Conservation (phyloP, 768 basidiomycete genomes). For the Tricholomella constricta region DNA sequence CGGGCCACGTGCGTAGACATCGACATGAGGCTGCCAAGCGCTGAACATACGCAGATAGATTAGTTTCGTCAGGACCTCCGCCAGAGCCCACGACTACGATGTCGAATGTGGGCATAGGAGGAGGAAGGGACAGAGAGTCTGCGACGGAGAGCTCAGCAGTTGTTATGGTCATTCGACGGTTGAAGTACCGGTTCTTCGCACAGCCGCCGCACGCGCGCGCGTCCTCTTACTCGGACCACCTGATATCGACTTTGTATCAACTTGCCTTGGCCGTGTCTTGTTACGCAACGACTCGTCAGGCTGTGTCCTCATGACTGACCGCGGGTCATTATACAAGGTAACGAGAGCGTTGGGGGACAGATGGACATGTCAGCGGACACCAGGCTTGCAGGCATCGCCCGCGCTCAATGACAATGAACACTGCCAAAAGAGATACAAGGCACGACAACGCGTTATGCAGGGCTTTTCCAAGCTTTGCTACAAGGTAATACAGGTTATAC, state of each 20-base stretch:
- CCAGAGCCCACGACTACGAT: slow-evolving; percentile 79
- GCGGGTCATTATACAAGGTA: slow-evolving; percentile 8
- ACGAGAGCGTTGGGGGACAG: not conserved
- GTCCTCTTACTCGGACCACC: slow-evolving; percentile 5
- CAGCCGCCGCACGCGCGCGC: slow-evolving; percentile 14
- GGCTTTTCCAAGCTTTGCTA: no score
- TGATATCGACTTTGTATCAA: slow-evolving; percentile 13
- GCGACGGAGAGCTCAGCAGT: slow-evolving; percentile 8
- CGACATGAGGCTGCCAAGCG: slow-evolving; percentile 11
- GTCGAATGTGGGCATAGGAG: slow-evolving; percentile 57
- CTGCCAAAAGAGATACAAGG: slow-evolving; percentile 2
- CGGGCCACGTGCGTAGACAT: slow-evolving; percentile 17
- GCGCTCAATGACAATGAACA: not conserved
- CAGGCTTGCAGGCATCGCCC: not conserved
- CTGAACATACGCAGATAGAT: slow-evolving; percentile 76
- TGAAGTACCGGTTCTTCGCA: no score
- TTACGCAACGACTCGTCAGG: not conserved
- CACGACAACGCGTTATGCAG: no score
- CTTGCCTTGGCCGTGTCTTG: not conserved
- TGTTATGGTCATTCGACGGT: slow-evolving; percentile 14
- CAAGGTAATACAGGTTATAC: no score
- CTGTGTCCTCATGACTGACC: not conserved
- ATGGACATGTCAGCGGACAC: not conserved
- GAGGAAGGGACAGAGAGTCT: slow-evolving; percentile 1
- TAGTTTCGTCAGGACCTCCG: slow-evolving; percentile 88